Base-by-base conservation (phyloP, 2,329 filamentous ascomycete species). In the Pyricularia pennisetigena region DNA sequence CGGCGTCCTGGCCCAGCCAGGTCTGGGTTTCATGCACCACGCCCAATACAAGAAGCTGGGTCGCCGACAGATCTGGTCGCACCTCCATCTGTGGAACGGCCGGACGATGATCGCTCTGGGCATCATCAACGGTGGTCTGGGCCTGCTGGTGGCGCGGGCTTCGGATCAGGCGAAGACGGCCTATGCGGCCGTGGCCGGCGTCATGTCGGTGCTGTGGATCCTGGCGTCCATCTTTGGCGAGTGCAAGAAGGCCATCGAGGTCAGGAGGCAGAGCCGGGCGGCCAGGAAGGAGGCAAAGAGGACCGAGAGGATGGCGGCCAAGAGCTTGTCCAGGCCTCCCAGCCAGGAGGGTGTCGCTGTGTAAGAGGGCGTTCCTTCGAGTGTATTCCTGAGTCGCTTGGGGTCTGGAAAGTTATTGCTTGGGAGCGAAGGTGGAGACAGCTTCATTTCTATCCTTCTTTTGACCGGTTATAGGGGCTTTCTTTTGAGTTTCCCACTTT, bases 41-140 rank as follows among this genome's bases (percentile, higher is more conserved):
- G 63, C 70, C 0, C 71, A 73, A 20, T 83, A 79, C 74, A 79
- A 79, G 71, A 71, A 71, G 24, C 71, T 78, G 3, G 70, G 72
- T 30, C 74, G 74, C 7, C 80, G 81, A 32, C 79, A 79, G 49
- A 35, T 76, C n/a, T 80, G 77, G 76, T 82, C 80, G 0, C 71
- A 80, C 70, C 69, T 78, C 10, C 82, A 84, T 68, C 72, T 83
- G 9, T 79, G 79, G 76, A 74, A 79, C 70, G 81, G 82, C 59
- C 78, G 82, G 10, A 64, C 75, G 14, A 70, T 72, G 1, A 74
- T 83, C 23, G 74, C 77, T 0, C 72, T 82, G 0, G 81, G 81
- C 28, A 81, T 83, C 67, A 73, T 82, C 69, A 81, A 82, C 71
- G 81, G 81, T 2, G 81, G 79, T 0, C 74, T 83, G 1, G 81